phyloP scores from a whole-genome alignment of 1,139 yeast species.

The Blastobotrys serpentis region DNA sequence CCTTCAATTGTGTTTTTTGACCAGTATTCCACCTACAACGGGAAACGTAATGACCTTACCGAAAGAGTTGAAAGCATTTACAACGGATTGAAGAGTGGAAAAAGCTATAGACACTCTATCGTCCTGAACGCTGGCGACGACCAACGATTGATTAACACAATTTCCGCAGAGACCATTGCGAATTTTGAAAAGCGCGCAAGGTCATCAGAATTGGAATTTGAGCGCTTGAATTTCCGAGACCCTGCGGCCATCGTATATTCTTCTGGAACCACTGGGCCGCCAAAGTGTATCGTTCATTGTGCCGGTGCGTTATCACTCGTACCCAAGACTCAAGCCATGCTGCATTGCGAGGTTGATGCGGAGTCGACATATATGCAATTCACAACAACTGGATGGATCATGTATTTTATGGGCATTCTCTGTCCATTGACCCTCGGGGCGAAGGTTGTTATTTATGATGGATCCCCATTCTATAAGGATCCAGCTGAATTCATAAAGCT shows the following conservation, averaged over 20 bases:
- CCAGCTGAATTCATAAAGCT: conserved; percentile 2
- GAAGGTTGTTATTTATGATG: conserved; percentile 3
- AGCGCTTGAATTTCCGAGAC: conserved; percentile 1
- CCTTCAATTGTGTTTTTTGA: conserved; percentile 11
- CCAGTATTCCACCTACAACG: conserved; percentile 9
- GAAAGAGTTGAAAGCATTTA: neutral
- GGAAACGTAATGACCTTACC: neutral
- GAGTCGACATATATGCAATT: conserved; percentile 4
- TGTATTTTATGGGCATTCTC: conserved; percentile 1
- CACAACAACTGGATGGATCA: conserved; percentile 8
- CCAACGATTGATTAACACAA: neutral
- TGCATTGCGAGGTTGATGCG: conserved; percentile 1
- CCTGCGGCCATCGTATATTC: conserved; percentile 9
- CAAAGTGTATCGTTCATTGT: conserved; percentile 10
- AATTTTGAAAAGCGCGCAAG: neutral
- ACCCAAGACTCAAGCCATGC: neutral
- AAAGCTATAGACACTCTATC: neutral
- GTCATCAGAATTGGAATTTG: neutral
- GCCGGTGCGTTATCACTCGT: conserved; percentile 3
- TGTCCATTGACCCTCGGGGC: conserved; percentile 1
- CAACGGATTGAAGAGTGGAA: neutral
- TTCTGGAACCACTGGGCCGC: conserved; percentile 8
- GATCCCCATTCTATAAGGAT: conserved; percentile 3
- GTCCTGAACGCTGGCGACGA: conserved; percentile 3
- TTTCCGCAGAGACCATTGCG: neutral